Percentiles rank a stretch among this genome's conserved stretches.
Evolutionary conservation across 2,329 filamentous ascomycete genomes (phyloP).

Genomic region (Phaeosphaeria sp.): DNA sequence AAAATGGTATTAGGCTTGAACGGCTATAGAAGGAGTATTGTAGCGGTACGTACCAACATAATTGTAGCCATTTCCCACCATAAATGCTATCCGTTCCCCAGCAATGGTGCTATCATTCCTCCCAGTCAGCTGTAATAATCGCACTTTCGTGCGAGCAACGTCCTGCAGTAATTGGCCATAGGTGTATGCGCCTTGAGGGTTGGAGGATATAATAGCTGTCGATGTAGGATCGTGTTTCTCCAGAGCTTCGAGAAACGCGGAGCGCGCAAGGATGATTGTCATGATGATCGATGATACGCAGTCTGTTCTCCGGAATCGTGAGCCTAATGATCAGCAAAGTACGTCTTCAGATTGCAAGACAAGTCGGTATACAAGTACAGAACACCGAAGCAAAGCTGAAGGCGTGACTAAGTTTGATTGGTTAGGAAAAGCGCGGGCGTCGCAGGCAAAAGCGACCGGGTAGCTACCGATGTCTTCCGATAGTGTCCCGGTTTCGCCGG

Average conservation of each 20-base stretch:
- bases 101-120: background rate
- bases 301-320: background rate
- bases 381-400: too few species aligned
- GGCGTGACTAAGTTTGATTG: too few species aligned
- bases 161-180: background rate
- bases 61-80: slow-evolving; percentile 97
- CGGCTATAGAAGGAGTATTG: slow-evolving; percentile 1
- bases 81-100: slow-evolving; percentile 85
- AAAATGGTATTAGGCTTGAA: slow-evolving; percentile 15
- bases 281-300: background rate
- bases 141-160: background rate
- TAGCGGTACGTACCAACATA: slow-evolving; percentile 81
- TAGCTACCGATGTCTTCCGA: too few species aligned
- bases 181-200: background rate
- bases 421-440: too few species aligned
- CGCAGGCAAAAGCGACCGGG: too few species aligned
- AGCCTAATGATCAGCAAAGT: background rate
- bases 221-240: background rate
- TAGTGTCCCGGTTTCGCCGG: too few species aligned
- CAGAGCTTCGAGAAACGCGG: background rate
- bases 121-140: background rate
- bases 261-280: background rate
- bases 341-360: background rate
- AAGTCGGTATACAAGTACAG: too few species aligned
- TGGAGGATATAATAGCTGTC: background rate